Evolutionary conservation across 495 filamentous ascomycete species (phyloP), one percentile per base, ranked within the genome.

Genomic region (Aspergillus diversus): DNA sequence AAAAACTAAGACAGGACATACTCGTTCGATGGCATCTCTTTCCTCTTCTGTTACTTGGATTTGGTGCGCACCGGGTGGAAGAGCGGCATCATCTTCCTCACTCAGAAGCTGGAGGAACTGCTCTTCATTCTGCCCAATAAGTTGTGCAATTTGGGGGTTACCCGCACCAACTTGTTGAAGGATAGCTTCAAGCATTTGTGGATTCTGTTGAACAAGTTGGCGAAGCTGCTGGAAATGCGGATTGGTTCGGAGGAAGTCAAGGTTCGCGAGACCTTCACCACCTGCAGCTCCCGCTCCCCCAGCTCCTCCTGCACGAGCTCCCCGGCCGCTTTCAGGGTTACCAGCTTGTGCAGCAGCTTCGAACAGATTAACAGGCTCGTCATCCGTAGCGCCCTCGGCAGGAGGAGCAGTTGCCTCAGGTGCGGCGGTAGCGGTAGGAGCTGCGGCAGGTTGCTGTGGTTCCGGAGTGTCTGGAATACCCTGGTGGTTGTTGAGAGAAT

Each of bases 171-270:
- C 92, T 75, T 97, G 93, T 72, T 97, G 93, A 33, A 99, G 80
- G 68, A 99, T 97, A 2, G 94, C 93, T 81, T 98, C 95, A 6
- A 99, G 88, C 95, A 99, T 99, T 69, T 92, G 90, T 9, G 95
- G 95, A 67, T 97, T 92, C 71, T 97, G 92, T 72, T 99, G 95
- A 16, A 99, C 95, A 11, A 99, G 89, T 76, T 97, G 92, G 35
- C 95, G 90, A 37, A 99, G 86, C 74, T 99, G 95, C 75, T 98
- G 95, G 78, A 99, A 99, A 76, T 97, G 92, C 32, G 92, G 89
- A 75, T 98, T 97, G 75, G 90, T 91, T 54, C 95, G 90, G n/a
- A 99, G 85, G 77, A 94, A 97, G 50, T 97, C 94, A 42, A 99
- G 87, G 67, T 91, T 97, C 7, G 87, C 89, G 4, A 90, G 80